Conservation (phyloP, 2,329 filamentous ascomycete genomes). For the Helotiales sp. region DNA sequence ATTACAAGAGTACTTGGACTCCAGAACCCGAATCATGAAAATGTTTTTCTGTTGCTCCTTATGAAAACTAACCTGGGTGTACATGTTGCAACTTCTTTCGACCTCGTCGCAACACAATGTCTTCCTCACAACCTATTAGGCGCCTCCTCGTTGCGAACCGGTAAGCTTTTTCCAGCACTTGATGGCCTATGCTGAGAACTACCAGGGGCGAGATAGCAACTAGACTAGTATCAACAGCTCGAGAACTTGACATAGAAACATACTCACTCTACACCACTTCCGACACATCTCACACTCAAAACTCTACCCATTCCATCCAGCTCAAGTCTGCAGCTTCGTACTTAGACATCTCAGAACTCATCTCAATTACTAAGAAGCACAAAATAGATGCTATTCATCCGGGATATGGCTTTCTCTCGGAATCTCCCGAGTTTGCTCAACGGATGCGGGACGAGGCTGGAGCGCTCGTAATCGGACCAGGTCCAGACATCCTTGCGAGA, state of each 20-base stretch:
- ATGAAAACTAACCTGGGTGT: too few relatives aligned
- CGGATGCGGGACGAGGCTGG: constrained; percentile 67
- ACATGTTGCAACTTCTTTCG: neutral
- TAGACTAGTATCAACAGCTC: constrained; percentile 58
- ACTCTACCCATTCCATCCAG: constrained; percentile 51
- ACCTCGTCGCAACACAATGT: constrained; percentile 3
- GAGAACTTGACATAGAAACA: constrained; percentile 57
- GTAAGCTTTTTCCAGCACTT: constrained; percentile 31
- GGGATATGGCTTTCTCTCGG: constrained; percentile 70
- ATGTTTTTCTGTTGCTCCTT: too few relatives aligned
- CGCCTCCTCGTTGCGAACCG: constrained; percentile 55
- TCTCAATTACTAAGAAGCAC: constrained; percentile 48
- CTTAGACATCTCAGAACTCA: constrained; percentile 49
- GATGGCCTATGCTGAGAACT: neutral
- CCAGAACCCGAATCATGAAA: too few relatives aligned
- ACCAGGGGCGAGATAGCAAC: constrained; percentile 63
- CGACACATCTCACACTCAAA: constrained; percentile 54
- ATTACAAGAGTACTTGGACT: neutral
- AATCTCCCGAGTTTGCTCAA: constrained; percentile 67
- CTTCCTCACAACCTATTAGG: constrained; percentile 40
- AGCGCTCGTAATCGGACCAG: constrained; percentile 69
- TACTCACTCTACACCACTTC: constrained; percentile 54
- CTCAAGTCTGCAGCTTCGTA: constrained; percentile 53
- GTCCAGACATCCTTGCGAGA: constrained; percentile 35
- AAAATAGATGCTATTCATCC: constrained; percentile 67